These are phyloP conservation scores for Pichia heedii DNA, from an alignment of 805 yeast genomes.

Conservation along the genomic window DNA sequence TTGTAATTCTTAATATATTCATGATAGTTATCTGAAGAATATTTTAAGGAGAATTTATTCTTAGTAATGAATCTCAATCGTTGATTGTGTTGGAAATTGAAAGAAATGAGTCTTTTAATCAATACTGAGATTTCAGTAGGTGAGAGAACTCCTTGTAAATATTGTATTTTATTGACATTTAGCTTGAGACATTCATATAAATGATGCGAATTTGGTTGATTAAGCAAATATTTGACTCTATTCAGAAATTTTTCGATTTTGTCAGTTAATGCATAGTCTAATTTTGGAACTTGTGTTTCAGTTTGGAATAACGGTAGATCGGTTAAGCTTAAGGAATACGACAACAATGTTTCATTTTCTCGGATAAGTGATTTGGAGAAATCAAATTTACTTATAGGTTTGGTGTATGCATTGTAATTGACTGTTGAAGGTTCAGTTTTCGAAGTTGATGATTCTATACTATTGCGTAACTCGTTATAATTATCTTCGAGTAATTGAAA, in stretches of 20 bases:
- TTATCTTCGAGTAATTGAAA: constrained; percentile 6
- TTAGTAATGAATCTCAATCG: constrained; percentile 2
- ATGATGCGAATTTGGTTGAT: constrained; percentile 1
- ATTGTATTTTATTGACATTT: not conserved
- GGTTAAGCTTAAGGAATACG: not conserved
- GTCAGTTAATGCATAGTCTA: not conserved
- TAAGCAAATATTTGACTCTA: not conserved
- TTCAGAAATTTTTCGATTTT: not conserved
- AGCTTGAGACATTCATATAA: constrained; percentile 3
- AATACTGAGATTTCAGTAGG: constrained; percentile 7
- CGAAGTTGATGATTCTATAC: not conserved
- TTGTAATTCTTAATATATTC: not conserved
- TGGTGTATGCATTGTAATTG: not conserved
- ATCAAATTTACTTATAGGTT: not conserved
- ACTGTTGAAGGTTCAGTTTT: too few species aligned
- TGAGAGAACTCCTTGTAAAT: not conserved
- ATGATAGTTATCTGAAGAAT: not conserved
- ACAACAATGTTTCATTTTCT: not conserved
- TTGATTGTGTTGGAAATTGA: constrained; percentile 1
- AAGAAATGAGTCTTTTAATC: constrained; percentile 4
- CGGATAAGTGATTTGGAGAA: not conserved
- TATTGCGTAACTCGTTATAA: not conserved
- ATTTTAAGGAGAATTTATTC: not conserved
- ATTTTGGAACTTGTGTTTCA: not conserved
- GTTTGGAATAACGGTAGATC: not conserved